Evolutionary conservation across 371 early-diverging fungal genomes (phyloP).

Genomic region (Haplosporangium sp.): DNA sequence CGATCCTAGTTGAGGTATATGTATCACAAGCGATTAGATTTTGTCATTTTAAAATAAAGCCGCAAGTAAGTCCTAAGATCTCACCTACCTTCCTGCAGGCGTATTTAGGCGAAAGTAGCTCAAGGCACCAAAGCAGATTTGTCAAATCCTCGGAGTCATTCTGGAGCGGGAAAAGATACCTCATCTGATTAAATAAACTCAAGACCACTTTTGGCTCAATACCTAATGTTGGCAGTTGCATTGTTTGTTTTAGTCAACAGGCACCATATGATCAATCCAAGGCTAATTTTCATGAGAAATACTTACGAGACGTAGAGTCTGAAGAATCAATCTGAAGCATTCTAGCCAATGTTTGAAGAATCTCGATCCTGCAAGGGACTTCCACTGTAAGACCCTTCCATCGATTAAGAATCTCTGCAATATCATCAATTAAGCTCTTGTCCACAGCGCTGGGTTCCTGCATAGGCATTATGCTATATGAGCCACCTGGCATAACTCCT

Average conservation of each 20-base stretch:
- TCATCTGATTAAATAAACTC: constrained; percentile 43
- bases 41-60: neutral
- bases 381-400: constrained; percentile 45
- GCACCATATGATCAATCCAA: no score
- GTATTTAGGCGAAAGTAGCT: constrained; percentile 35
- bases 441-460: constrained; percentile 24
- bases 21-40: no score
- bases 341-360: constrained; percentile 29
- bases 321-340: constrained; percentile 26
- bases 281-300: neutral
- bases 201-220: constrained; percentile 27
- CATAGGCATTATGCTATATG: constrained; percentile 31
- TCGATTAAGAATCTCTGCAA: constrained; percentile 32
- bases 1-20: constrained; percentile 21
- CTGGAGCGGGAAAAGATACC: constrained; percentile 28
- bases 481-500: constrained; percentile 44
- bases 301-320: constrained; percentile 35
- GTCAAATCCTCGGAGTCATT: constrained; percentile 41
- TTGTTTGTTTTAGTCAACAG: neutral
- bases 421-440: constrained; percentile 30
- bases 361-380: constrained; percentile 36
- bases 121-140: constrained; percentile 45
- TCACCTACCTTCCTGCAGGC: constrained; percentile 42
- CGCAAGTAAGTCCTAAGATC: no score
- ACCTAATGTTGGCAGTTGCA: constrained; percentile 13